Evolutionary conservation across 2,329 filamentous ascomycete genomes (phyloP).

Genomic region (Colletotrichum paranaense): DNA sequence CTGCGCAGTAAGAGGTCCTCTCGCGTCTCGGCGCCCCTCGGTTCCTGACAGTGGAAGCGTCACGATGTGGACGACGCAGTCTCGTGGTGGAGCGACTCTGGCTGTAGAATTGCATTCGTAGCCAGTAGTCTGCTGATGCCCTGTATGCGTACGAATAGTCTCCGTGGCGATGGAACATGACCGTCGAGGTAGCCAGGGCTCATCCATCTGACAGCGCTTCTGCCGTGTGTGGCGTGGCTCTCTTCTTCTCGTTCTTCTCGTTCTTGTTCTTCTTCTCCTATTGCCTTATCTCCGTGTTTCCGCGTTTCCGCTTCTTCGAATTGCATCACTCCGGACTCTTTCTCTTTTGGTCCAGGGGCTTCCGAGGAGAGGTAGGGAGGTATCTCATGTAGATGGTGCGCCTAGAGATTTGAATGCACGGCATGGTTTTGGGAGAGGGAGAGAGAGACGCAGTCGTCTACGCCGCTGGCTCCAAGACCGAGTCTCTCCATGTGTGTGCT

Average conservation of each 20-base stretch:
- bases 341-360: neutral
- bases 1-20: neutral
- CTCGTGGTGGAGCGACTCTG: neutral
- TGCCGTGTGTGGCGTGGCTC: neutral
- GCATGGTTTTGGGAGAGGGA: neutral
- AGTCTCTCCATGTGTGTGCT: neutral
- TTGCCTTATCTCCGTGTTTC: neutral
- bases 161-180: neutral
- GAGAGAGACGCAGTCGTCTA: neutral
- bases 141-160: neutral
- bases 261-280: neutral
- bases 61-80: neutral
- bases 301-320: neutral
- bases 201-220: neutral
- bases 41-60: neutral
- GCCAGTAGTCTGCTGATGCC: neutral
- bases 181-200: neutral
- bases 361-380: neutral
- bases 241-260: neutral
- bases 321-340: neutral
- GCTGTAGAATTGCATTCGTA: neutral
- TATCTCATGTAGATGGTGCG: neutral
- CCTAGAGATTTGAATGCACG: neutral
- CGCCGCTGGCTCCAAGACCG: neutral
- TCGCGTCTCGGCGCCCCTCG: constrained; percentile 12